Evolutionary conservation across 2,329 filamentous ascomycete species (phyloP).

Genomic region (Talaromyces sp.): DNA sequence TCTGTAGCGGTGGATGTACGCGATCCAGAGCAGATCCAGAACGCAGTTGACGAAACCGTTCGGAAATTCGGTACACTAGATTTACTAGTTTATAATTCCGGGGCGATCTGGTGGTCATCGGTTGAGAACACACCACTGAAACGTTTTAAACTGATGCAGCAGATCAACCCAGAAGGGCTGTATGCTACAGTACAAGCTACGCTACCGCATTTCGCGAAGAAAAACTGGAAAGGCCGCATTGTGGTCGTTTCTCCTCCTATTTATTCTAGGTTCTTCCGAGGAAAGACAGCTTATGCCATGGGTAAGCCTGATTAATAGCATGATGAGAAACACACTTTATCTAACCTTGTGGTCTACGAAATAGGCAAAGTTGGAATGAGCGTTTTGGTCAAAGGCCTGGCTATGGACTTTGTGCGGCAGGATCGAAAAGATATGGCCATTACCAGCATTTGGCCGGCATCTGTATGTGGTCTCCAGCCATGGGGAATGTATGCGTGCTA

Average conservation of each 20-base stretch:
- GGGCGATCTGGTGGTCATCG: constrained; percentile 82
- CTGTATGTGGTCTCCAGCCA: constrained; percentile 51
- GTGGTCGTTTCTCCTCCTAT: constrained; percentile 83
- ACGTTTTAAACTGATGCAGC: constrained; percentile 78
- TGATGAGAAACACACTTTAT: not conserved
- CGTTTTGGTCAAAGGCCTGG: constrained; percentile 76
- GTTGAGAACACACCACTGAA: constrained; percentile 73
- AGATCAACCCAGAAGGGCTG: constrained; percentile 73
- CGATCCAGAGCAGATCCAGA: constrained; percentile 61
- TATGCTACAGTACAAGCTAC: constrained; percentile 71
- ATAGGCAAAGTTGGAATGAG: constrained; percentile 77
- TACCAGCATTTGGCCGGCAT: constrained; percentile 80
- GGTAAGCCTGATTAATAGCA: constrained; percentile 33
- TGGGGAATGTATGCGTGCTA: not conserved
- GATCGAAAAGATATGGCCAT: constrained; percentile 70
- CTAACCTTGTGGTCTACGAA: not conserved
- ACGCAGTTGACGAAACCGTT: constrained; percentile 62
- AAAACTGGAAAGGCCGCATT: constrained; percentile 63
- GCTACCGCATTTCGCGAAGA: constrained; percentile 65
- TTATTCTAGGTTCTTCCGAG: constrained; percentile 80
- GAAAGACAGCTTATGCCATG: constrained; percentile 82
- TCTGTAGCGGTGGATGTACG: constrained; percentile 73
- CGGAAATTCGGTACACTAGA: constrained; percentile 67
- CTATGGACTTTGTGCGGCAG: constrained; percentile 76
- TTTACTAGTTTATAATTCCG: constrained; percentile 78